These are phyloP conservation scores for Clavaria fumosa DNA, from an alignment of 768 basidiomycete species.

Conservation along the genomic window DNA sequence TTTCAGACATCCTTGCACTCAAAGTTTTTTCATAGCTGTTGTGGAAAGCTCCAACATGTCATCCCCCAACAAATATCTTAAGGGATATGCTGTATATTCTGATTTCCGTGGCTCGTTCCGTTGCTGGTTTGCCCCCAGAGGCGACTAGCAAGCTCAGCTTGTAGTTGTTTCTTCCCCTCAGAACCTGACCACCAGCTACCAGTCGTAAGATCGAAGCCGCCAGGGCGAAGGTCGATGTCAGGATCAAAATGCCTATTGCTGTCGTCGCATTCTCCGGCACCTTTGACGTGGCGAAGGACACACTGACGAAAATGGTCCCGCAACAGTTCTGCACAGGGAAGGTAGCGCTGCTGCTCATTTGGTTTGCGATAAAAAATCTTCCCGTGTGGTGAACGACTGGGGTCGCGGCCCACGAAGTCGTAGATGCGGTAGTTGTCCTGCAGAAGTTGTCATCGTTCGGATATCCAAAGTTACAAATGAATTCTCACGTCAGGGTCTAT, in stretches of 20 bases:
- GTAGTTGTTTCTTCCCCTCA: conserved; percentile 10
- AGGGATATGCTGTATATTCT: too few relatives aligned
- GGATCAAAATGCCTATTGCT: conserved; percentile 10
- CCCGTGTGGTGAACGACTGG: conserved; percentile 9
- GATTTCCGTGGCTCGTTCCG: too few relatives aligned
- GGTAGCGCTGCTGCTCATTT: conserved; percentile 9
- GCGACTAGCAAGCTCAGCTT: conserved; percentile 12
- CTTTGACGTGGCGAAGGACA: conserved; percentile 12
- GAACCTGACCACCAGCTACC: conserved; percentile 11
- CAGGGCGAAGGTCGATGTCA: conserved; percentile 10
- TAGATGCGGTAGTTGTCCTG: conserved; percentile 10
- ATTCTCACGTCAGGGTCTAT: conserved; percentile 12
- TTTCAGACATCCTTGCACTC: too few relatives aligned
- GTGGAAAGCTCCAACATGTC: too few relatives aligned
- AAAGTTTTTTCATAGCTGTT: too few relatives aligned
- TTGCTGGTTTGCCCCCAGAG: conserved; percentile 9
- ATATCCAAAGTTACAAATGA: conserved; percentile 4
- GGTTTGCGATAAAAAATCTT: conserved; percentile 8
- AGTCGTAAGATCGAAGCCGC: conserved; percentile 9
- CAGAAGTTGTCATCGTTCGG: background rate
- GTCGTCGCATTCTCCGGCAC: conserved; percentile 7
- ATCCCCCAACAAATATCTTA: too few relatives aligned
- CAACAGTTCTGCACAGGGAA: conserved; percentile 13
- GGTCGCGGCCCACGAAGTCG: conserved; percentile 10
- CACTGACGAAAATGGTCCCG: conserved; percentile 14